Evolutionary conservation across 2,329 filamentous ascomycete species (phyloP), one percentile per base, ranked within the genome.

Genomic region (Podosphaera leucotricha): DNA sequence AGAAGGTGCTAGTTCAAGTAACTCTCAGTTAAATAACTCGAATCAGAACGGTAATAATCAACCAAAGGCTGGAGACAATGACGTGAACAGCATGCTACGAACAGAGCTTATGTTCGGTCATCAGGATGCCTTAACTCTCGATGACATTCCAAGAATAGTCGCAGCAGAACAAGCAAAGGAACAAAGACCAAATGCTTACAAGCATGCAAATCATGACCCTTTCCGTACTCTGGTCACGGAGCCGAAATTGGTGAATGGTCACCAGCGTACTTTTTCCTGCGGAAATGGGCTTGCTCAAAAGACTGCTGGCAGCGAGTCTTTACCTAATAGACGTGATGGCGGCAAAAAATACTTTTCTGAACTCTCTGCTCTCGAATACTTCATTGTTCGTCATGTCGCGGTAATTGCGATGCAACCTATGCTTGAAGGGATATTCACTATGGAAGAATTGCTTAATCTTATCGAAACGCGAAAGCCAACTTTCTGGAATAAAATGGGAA

Each of bases 401-500:
- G 90, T 98, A 5, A 66, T 98, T 47, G 87, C 83, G 0, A 92
- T 98, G 77, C 84, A 93, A 51, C 85, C 90, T 6, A 68, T 95
- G 60, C 68, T 98, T 4, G 85, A 92, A 53, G 75, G 77, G 2
- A 77, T 92, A 53, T 95, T 95, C 61, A 81, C 79, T n/a, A 70
- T 95, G 46, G 90, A 95, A 51, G 90, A 98, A 57, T 67, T 98
- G 1, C 71, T 95, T 13, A 76, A 82, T 48, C 74, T 98, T 42
- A 95, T 98, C 49, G 90, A 98, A 61, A 84, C 83, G 2, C 78
- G 83, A 56, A 92, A 93, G 52, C 76, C 83, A 20, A 95, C 83
- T 0, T 93, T 98, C 62, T 98, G 90, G 90, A 90, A 87, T 60
- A 94, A 94, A 54, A 86, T 98, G 50, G 87, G 86, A 49, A 93